Percentiles rank a stretch among this genome's conserved stretches.
Conservation (phyloP, 1,139 yeast genomes). For the Hemisphaericaspora xylanilytica region DNA sequence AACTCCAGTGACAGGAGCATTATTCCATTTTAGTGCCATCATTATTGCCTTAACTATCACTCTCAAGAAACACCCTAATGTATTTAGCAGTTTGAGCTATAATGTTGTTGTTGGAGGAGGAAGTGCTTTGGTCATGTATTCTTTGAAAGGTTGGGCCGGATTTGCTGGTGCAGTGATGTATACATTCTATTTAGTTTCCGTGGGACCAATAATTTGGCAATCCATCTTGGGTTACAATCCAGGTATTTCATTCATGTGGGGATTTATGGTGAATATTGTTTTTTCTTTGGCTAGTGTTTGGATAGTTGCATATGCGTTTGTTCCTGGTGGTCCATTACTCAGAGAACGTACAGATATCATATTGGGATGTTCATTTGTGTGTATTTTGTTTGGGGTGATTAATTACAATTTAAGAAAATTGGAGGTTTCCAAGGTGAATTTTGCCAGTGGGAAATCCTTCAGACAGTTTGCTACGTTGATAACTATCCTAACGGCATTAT, state of each 20-base stretch:
- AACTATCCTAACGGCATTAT: slow-evolving; percentile 31
- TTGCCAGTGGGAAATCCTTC: slow-evolving; percentile 20
- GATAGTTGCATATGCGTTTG: slow-evolving; percentile 98
- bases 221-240: slow-evolving; percentile 59
- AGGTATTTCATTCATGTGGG: slow-evolving; percentile 55
- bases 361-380: slow-evolving; percentile 41
- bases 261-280: slow-evolving; percentile 54
- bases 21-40: slow-evolving; percentile 60
- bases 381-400: slow-evolving; percentile 44
- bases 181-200: slow-evolving; percentile 58
- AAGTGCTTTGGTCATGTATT: slow-evolving; percentile 51
- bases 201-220: slow-evolving; percentile 63
- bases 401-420: slow-evolving; percentile 31
- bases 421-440: slow-evolving; percentile 22
- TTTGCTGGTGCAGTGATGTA: slow-evolving; percentile 72
- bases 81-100: slow-evolving; percentile 26
- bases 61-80: slow-evolving; percentile 23
- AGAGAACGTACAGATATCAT: slow-evolving; percentile 87
- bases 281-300: slow-evolving; percentile 82
- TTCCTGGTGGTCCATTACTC: slow-evolving; percentile 85
- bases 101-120: slow-evolving; percentile 43
- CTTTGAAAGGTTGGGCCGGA: slow-evolving; percentile 74
- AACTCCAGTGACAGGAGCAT: slow-evolving; percentile 84
- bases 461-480: slow-evolving; percentile 25
- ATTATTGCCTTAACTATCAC: slow-evolving; percentile 50